Evolutionary conservation across 2,329 filamentous ascomycete genomes (phyloP).

Genomic region (Lanzia echinophila): DNA sequence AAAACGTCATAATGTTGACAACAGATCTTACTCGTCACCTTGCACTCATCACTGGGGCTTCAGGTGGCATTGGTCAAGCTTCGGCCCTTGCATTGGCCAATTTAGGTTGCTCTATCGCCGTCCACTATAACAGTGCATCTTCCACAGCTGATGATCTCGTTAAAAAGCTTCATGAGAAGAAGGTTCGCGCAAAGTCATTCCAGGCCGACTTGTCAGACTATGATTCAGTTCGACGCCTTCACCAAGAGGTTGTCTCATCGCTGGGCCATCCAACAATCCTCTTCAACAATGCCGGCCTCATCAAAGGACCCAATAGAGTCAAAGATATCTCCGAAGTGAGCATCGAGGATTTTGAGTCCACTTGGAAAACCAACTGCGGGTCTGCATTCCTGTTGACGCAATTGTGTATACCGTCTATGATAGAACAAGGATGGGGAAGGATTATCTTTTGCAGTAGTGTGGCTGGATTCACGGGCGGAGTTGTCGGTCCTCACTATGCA

Average conservation of each 20-base stretch:
- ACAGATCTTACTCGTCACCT: slow-evolving; percentile 15
- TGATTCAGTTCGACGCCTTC: slow-evolving; percentile 21
- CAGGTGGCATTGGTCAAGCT: slow-evolving; percentile 39
- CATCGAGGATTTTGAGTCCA: slow-evolving; percentile 22
- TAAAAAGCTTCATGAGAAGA: slow-evolving; percentile 25
- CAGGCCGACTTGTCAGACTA: slow-evolving; percentile 34
- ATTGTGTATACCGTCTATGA: slow-evolving; percentile 25
- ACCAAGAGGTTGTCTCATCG: slow-evolving; percentile 5
- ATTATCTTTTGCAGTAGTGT: slow-evolving; percentile 22
- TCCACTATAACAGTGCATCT: slow-evolving; percentile 36
- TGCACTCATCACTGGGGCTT: slow-evolving; percentile 36
- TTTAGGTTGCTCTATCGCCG: slow-evolving; percentile 36
- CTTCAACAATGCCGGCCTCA: slow-evolving; percentile 23
- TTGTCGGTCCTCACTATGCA: slow-evolving; percentile 22
- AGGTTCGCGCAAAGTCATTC: slow-evolving; percentile 29
- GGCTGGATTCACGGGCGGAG: slow-evolving; percentile 18
- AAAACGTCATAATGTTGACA: slow-evolving; percentile 3
- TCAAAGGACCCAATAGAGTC: slow-evolving; percentile 10
- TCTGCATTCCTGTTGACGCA: slow-evolving; percentile 21
- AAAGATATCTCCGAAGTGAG: slow-evolving; percentile 18
- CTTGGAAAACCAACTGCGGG: slow-evolving; percentile 21
- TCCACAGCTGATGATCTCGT: slow-evolving; percentile 21
- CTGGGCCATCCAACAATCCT: slow-evolving; percentile 19
- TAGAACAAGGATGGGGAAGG: slow-evolving; percentile 34
- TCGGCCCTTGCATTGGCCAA: slow-evolving; percentile 35